These are phyloP conservation scores for Asterophora lycoperdoides DNA, from an alignment of 768 basidiomycete genomes.

Conservation along the genomic window DNA sequence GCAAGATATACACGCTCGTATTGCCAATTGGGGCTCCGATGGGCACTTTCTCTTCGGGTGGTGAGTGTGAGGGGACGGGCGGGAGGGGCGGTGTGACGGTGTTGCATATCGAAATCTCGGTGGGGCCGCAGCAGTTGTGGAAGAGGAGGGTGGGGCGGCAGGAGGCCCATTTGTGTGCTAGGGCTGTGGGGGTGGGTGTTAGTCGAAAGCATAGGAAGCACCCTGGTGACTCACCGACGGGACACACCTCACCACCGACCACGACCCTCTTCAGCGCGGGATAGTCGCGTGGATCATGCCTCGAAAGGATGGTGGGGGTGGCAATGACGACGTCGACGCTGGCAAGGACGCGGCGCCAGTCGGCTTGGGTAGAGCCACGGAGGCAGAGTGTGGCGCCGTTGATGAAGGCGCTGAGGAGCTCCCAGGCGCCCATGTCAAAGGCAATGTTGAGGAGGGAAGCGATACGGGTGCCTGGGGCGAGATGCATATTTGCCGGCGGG, in stretches of 20 bases:
- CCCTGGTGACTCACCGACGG: constrained; percentile 35
- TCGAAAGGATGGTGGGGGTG: constrained; percentile 47
- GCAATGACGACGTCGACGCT: constrained; percentile 50
- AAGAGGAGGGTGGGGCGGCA: constrained; percentile 28
- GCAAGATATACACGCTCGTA: constrained; percentile 37
- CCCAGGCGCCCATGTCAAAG: constrained; percentile 69
- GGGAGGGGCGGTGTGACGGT: constrained; percentile 41
- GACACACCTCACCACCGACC: constrained; percentile 51
- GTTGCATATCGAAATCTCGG: constrained; percentile 52
- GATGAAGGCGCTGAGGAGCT: constrained; percentile 46
- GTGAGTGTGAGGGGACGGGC: no score
- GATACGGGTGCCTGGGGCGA: constrained; percentile 52
- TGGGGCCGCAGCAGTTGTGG: constrained; percentile 52
- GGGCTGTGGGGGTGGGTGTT: constrained; percentile 24
- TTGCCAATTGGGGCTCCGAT: constrained; percentile 52
- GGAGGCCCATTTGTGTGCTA: constrained; percentile 41
- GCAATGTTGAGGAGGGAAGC: constrained; percentile 60
- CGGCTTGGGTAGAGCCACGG: constrained; percentile 45
- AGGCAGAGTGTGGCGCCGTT: constrained; percentile 52
- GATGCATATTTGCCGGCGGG: constrained; percentile 53
- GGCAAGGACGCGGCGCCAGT: constrained; percentile 48
- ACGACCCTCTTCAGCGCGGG: constrained; percentile 46
- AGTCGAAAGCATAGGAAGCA: no score
- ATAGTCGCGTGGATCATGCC: constrained; percentile 47
- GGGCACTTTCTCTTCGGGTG: constrained; percentile 32